Evolutionary conservation across 1,284 basidiomycete genomes (phyloP), one percentile per base, ranked within the genome.

Genomic region (Ustilago cynodontis): DNA sequence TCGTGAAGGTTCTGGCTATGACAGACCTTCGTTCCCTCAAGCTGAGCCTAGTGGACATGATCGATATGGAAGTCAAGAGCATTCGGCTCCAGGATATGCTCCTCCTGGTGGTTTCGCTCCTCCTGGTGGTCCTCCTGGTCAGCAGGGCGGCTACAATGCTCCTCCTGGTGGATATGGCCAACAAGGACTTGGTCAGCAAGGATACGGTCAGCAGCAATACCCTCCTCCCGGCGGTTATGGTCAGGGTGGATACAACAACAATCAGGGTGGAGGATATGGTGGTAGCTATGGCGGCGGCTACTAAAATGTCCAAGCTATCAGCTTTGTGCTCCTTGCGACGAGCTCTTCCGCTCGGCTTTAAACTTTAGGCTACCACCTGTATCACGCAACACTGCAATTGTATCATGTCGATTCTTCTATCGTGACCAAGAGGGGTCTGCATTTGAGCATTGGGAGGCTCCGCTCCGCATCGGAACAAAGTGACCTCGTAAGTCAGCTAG

Each of bases 261-360:
- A 35, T 18, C 54, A 56, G 9, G 60, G 61, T 24, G 60, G 60
- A 24, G 59, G 75, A 3, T 65, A 66, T 28, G 66, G 65, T 7
- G 76, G 75, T 14, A 71, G 75, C 18, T 78, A 78, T 58, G 71
- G 65, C 28, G 58, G 58, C 43, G 58, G 66, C 3, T 71, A 65
- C 47, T 71, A 16, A 51, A 26, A n/a, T n/a, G n/a, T n/a, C n/a
- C n/a, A n/a, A n/a, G n/a, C n/a, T n/a, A n/a, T n/a, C n/a, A n/a
- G n/a, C n/a, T n/a, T 5, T 41, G 37, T 45, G 22, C 41, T 43
- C 41, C 2, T 43, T 20, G 31, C 31, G 11, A 33, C 31, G 31
- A 33, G 31, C 31, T 6, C 31, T 33, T n/a, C n/a, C n/a, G n/a
- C n/a, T n/a, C n/a, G n/a, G n/a, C n/a, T n/a, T n/a, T n/a, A n/a